These are phyloP conservation scores for Saprolegnia diclina DNA, from an alignment of 352 stramenopile species.

Conservation along the genomic window DNA sequence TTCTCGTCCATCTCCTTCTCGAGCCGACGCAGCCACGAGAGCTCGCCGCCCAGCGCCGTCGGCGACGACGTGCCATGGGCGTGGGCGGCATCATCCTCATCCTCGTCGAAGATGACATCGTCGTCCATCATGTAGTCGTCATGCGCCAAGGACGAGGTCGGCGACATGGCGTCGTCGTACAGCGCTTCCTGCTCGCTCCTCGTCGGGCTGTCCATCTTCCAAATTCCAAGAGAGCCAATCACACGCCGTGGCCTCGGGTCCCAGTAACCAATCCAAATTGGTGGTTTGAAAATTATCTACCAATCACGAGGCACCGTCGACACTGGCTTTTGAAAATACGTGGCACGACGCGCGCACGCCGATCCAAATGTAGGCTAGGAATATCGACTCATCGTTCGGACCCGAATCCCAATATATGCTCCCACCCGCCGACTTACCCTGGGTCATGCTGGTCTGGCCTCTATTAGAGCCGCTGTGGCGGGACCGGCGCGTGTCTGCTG, in stretches of 20 bases:
- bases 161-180: slow-evolving; percentile 9
- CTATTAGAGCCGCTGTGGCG: too few species aligned
- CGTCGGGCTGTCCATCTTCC: not conserved
- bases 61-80: slow-evolving; percentile 7
- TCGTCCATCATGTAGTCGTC: slow-evolving; percentile 1
- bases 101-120: not conserved
- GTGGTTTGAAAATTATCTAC: not conserved
- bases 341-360: not conserved
- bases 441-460: too few species aligned
- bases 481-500: too few species aligned
- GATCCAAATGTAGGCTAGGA: too few species aligned
- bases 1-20: slow-evolving; percentile 26
- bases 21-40: slow-evolving; percentile 22
- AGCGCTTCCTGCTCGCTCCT: not conserved
- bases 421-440: too few species aligned
- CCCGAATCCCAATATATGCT: too few species aligned
- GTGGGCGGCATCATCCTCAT: not conserved
- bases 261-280: not conserved
- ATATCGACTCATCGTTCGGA: too few species aligned
- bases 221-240: not conserved
- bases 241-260: not conserved
- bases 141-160: not conserved
- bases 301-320: not conserved
- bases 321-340: not conserved
- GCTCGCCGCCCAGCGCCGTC: not conserved